Conservation (phyloP, 305 asterid species). For the Fraxinus nigra region DNA sequence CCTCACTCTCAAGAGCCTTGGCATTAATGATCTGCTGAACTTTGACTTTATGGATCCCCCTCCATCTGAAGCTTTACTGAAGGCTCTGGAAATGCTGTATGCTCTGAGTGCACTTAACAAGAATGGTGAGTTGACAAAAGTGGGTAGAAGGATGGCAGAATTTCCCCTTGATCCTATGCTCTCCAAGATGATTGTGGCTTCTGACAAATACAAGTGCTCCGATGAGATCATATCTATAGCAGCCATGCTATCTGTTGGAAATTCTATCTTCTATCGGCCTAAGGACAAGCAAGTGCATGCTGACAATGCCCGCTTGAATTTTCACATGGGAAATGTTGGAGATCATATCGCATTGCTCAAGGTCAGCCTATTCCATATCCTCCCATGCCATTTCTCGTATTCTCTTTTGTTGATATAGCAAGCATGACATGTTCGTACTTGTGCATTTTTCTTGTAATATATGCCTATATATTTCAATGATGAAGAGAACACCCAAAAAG, state of each 20-base stretch:
- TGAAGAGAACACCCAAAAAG: not conserved
- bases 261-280: conserved; percentile 92
- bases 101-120: conserved; percentile 64
- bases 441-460: conserved; percentile 3
- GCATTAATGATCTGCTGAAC: conserved; percentile 78
- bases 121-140: conserved; percentile 71
- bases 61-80: conserved; percentile 59
- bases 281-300: conserved; percentile 94
- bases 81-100: conserved; percentile 62
- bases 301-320: conserved; percentile 85
- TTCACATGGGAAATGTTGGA: conserved; percentile 90
- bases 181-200: conserved; percentile 91
- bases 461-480: conserved; percentile 2
- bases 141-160: conserved; percentile 94
- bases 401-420: not conserved
- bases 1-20: conserved; percentile 89
- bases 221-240: conserved; percentile 92
- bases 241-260: conserved; percentile 90
- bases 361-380: conserved; percentile 36
- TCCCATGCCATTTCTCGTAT: not conserved
- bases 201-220: conserved; percentile 76
- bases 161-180: conserved; percentile 96
- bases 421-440: not conserved
- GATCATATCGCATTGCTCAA: conserved; percentile 88
- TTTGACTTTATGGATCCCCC: conserved; percentile 86